A percentile compares a stretch with the other conserved stretches of the same genome.
These are phyloP conservation scores for Ensete glaucum DNA, from an alignment of 176 grass and related monocot genomes.

Conservation along the genomic window DNA sequence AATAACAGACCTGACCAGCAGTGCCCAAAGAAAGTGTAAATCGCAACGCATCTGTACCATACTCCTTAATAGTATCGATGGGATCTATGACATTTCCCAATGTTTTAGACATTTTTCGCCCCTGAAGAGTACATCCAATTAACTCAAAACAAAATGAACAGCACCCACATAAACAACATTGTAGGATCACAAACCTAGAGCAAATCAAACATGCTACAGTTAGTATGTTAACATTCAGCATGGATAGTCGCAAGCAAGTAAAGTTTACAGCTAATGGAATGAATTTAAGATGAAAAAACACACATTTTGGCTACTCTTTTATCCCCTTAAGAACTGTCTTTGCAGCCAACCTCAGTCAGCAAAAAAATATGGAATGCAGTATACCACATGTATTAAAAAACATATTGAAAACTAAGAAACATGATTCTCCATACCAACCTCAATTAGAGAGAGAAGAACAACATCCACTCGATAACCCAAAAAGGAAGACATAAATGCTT, in stretches of 20 bases:
- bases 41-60: slow-evolving; percentile 90
- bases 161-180: slow-evolving; percentile 1
- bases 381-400: background rate
- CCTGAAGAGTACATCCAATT: slow-evolving; percentile 41
- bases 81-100: slow-evolving; percentile 97
- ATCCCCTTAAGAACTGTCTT: background rate
- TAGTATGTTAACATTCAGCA: background rate
- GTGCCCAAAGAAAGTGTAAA: slow-evolving; percentile 96
- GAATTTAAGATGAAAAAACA: background rate
- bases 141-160: slow-evolving; percentile 14
- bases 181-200: background rate
- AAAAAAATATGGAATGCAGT: too few relatives aligned
- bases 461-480: too few relatives aligned
- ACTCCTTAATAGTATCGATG: slow-evolving; percentile 90
- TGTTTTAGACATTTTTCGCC: slow-evolving; percentile 96
- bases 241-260: background rate
- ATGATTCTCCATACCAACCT: background rate
- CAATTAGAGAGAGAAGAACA: background rate
- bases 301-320: background rate
- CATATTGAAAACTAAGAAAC: background rate
- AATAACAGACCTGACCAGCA: slow-evolving; percentile 72
- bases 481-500: too few relatives aligned
- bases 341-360: too few relatives aligned
- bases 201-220: too few relatives aligned
- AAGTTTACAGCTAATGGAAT: background rate